These are phyloP conservation scores for Phalaenopsis aphrodite DNA, from an alignment of 106 monocot genomes.

Conservation along the genomic window DNA sequence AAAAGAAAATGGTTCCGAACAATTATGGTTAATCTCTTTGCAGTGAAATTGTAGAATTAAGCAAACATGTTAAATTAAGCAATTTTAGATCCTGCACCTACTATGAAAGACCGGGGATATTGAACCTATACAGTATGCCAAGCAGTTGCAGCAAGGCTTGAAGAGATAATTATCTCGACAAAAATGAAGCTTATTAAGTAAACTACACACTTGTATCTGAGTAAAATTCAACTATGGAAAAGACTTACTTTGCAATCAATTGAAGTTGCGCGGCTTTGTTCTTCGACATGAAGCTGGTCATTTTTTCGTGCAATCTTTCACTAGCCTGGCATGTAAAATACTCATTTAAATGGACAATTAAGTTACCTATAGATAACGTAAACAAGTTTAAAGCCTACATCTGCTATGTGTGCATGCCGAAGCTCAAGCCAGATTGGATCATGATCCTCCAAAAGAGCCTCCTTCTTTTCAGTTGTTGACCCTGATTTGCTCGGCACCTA, in stretches of 20 bases:
- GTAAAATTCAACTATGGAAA: background rate
- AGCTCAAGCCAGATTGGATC: constrained; percentile 82
- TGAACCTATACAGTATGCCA: background rate
- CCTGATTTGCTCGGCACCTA: constrained; percentile 46
- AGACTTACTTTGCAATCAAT: constrained; percentile 33
- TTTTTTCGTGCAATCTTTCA: constrained; percentile 70
- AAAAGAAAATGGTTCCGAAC: background rate
- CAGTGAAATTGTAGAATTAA: background rate
- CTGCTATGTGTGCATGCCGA: constrained; percentile 72
- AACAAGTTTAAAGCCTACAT: constrained; percentile 36
- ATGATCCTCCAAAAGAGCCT: constrained; percentile 64
- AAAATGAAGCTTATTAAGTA: background rate
- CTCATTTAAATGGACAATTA: constrained; percentile 1
- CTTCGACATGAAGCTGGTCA: constrained; percentile 54
- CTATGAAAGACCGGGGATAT: background rate
- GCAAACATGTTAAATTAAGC: background rate
- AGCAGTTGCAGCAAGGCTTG: background rate
- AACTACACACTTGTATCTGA: background rate
- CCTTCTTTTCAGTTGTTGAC: constrained; percentile 38
- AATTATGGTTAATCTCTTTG: background rate
- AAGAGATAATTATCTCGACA: background rate
- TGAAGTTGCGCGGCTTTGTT: constrained; percentile 80
- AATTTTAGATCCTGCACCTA: background rate
- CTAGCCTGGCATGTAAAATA: constrained; percentile 39
- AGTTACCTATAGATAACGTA: background rate